These are phyloP conservation scores for Saxophila tyrrhenica DNA, from an alignment of 495 filamentous ascomycete genomes.

Conservation along the genomic window DNA sequence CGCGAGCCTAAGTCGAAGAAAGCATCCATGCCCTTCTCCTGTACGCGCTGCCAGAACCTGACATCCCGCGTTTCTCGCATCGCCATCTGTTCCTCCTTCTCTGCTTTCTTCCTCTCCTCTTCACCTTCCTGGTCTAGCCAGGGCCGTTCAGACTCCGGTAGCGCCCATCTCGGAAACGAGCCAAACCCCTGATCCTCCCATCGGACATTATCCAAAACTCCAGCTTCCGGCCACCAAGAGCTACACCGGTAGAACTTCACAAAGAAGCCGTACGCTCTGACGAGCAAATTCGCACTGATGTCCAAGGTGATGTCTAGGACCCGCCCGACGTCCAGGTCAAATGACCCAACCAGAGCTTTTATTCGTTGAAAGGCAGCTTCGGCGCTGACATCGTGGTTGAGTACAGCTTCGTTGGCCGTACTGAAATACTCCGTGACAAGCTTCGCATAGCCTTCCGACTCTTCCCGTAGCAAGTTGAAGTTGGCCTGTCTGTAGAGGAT, in stretches of 20 bases:
- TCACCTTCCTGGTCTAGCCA: constrained; percentile 18
- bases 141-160: constrained; percentile 47
- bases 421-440: constrained; percentile 81
- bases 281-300: constrained; percentile 72
- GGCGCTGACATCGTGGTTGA: constrained; percentile 29
- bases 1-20: constrained; percentile 59
- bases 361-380: constrained; percentile 67
- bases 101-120: constrained; percentile 48
- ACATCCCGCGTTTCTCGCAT: constrained; percentile 53
- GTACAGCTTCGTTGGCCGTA: constrained; percentile 39
- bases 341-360: constrained; percentile 84
- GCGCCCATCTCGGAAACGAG: constrained; percentile 65
- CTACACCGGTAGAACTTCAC: constrained; percentile 80
- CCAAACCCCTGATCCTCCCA: constrained; percentile 29
- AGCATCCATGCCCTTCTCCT: constrained; percentile 61
- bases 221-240: constrained; percentile 88
- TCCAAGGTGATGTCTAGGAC: constrained; percentile 88
- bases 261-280: constrained; percentile 82
- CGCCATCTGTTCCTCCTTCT: constrained; percentile 41
- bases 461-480: constrained; percentile 91
- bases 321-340: constrained; percentile 86
- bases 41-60: constrained; percentile 72
- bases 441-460: constrained; percentile 90
- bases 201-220: constrained; percentile 27
- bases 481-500: constrained; percentile 89